A percentile compares a stretch with the other conserved stretches of the same genome.
phyloP scores from a whole-genome alignment of 2,329 filamentous ascomycete species.

The Epicoccum nigrum region DNA sequence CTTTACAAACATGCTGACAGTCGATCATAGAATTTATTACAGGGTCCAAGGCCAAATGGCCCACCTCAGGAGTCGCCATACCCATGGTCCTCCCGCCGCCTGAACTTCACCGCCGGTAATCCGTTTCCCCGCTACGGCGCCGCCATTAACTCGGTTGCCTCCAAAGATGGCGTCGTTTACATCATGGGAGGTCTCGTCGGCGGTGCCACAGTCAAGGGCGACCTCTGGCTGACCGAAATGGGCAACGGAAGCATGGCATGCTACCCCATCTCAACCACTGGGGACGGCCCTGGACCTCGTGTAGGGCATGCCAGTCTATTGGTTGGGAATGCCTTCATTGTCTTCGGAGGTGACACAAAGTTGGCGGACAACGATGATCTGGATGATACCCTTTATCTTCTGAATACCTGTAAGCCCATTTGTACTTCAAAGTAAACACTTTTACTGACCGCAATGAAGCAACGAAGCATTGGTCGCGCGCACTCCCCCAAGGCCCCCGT shows the following conservation, averaged over 20 bases:
- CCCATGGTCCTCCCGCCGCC: conserved; percentile 89
- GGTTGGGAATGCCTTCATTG: conserved; percentile 98
- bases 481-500: conserved; percentile 82
- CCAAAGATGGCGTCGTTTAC: conserved; percentile 96
- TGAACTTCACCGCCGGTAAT: conserved; percentile 86
- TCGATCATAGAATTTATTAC: conserved; percentile 2
- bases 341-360: conserved; percentile 98
- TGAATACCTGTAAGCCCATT: conserved; percentile 85
- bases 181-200: conserved; percentile 97
- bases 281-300: conserved; percentile 91
- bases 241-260: conserved; percentile 81
- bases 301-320: conserved; percentile 93
- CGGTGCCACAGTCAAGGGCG: conserved; percentile 92
- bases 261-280: conserved; percentile 88
- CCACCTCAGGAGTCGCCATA: conserved; percentile 78
- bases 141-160: conserved; percentile 88
- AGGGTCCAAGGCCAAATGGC: conserved; percentile 45
- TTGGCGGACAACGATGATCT: conserved; percentile 89
- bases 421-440: background rate
- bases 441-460: conserved; percentile 61
- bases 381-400: conserved; percentile 92
- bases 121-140: conserved; percentile 97
- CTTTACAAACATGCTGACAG: conserved; percentile 17
- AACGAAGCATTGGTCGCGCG: conserved; percentile 96
- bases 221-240: conserved; percentile 97